These are phyloP conservation scores for Conringia planisiliqua DNA, from an alignment of 345 rosid species.

Conservation along the genomic window DNA sequence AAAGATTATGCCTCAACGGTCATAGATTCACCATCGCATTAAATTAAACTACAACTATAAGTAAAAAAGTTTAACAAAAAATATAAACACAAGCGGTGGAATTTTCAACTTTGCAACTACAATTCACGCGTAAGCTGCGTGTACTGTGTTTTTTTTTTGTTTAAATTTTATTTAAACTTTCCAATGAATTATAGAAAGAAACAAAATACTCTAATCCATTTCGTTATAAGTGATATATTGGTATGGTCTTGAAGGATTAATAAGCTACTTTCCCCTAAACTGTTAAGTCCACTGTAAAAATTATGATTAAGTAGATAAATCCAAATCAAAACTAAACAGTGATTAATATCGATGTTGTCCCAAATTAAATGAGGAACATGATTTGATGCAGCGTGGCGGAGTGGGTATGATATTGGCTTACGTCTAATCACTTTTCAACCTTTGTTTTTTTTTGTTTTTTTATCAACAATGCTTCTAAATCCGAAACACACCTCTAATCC, in stretches of 20 bases:
- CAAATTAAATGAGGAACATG: constrained; percentile 27
- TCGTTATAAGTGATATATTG: not conserved
- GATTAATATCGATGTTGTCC: constrained; percentile 15
- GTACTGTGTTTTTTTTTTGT: not conserved
- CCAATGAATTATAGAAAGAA: constrained; percentile 1
- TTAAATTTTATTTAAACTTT: not conserved
- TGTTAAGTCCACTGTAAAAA: not conserved
- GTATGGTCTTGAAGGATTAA: not conserved
- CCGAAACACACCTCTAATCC: constrained; percentile 12
- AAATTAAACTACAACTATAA: constrained; percentile 11
- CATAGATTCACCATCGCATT: constrained; percentile 29
- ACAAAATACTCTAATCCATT: not conserved
- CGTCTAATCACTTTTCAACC: constrained; percentile 26
- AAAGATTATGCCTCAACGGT: constrained; percentile 36
- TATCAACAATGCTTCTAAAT: constrained; percentile 9
- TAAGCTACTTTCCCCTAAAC: not conserved
- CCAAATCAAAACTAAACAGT: constrained; percentile 7
- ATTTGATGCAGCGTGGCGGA: constrained; percentile 36
- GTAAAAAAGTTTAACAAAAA: not conserved
- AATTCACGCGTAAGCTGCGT: constrained; percentile 28
- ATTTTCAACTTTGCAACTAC: constrained; percentile 29
- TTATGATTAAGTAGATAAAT: constrained; percentile 20
- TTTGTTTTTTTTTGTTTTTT: too few species aligned
- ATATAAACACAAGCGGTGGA: constrained; percentile 16
- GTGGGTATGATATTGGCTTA: constrained; percentile 23